Evolutionary conservation across 495 filamentous ascomycete species (phyloP), one percentile per base, ranked within the genome.

Genomic region (Lichina pygmaea): DNA sequence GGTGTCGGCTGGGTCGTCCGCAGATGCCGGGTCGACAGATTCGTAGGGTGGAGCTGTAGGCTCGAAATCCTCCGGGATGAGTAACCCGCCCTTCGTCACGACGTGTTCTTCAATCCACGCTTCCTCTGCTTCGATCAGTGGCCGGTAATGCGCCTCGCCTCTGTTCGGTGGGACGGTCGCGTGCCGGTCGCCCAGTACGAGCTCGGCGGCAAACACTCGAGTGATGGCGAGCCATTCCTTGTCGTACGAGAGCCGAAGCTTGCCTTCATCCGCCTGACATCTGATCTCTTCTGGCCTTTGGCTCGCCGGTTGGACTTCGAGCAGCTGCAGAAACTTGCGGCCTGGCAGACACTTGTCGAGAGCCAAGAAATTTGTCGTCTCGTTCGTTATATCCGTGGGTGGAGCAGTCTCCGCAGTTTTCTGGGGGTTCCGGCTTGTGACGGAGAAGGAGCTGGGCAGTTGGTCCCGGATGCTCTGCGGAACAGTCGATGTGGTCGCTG

Each of bases 161-260:
- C 66, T 59, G 48, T 82, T 60, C 0, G 56, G 51, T 0, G 78
- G 62, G 0, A 61, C 50, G 8, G 51, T 52, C 0, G 66, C 64
- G 9, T 48, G 54, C 4, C 60, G 63, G 50, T 79, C 62, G 31
- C 77, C 77, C 34, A 85, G 60, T 6, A 57, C 53, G 3, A 83
- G 61, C 34, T 71, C 62, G 0, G 64, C 48, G 30, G 77, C 72
- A 53, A 93, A 86, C 2, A 75, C 75, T 11, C 86, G 82, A 2
- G 76, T 81, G 50, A 97, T 93, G 7, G 89, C 77, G 4, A 95
- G 72, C 86, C 86, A 97, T 62, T 97, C 89, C 32, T 75, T 73
- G 57, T 97, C 89, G 57, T 95, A 94, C 33, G 72, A 58, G 5
- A 95, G 70, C 6, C 57, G 55, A 42, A 61, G 54, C 2, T 60